Evolutionary conservation across 257 asterid genomes (phyloP).

Genomic region (Avicennia marina): DNA sequence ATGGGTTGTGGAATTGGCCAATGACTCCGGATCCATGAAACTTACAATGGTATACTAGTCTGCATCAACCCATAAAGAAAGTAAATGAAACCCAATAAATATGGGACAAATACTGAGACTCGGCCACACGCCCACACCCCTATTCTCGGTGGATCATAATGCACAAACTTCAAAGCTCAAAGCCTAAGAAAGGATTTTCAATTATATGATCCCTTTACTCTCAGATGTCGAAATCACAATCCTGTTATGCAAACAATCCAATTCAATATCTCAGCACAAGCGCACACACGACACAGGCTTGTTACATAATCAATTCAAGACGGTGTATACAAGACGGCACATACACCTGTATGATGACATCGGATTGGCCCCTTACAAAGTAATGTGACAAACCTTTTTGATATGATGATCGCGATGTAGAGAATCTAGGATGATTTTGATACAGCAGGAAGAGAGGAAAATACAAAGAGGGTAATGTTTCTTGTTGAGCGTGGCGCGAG

Average conservation of each 20-base stretch:
- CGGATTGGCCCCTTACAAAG: background rate
- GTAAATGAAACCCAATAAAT: background rate
- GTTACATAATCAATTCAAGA: too few species aligned
- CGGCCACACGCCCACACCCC: too few species aligned
- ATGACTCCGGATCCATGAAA: slow-evolving; percentile 26
- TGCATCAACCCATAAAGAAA: background rate
- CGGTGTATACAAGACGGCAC: background rate
- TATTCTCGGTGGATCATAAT: too few species aligned
- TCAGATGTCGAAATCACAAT: background rate
- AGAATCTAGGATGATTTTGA: background rate
- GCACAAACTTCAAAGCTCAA: background rate
- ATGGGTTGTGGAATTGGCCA: background rate
- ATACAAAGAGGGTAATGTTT: background rate
- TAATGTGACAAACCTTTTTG: slow-evolving; percentile 3
- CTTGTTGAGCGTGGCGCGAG: background rate
- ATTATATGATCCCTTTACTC: background rate
- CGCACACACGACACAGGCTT: background rate
- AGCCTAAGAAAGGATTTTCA: background rate
- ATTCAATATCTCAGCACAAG: background rate
- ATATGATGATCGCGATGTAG: background rate
- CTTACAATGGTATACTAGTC: background rate
- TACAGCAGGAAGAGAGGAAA: background rate
- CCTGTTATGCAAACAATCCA: background rate
- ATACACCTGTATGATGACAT: background rate
- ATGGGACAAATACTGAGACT: background rate